These are phyloP conservation scores for Agarophyton chilense DNA, from an alignment of 23 red algal genomes.

Conservation along the genomic window DNA sequence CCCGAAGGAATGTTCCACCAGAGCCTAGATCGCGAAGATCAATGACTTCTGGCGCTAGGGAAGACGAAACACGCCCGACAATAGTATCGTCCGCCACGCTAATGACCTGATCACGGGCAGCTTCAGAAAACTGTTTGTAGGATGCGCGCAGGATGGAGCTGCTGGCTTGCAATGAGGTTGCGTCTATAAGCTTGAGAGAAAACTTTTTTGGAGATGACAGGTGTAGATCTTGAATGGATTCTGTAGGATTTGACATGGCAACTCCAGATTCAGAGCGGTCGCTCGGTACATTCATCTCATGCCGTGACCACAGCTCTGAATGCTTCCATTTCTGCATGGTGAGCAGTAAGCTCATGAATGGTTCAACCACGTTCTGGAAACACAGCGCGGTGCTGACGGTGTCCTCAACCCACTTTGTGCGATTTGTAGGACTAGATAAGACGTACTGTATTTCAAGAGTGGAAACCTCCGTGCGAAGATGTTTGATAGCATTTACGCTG, in stretches of 20 bases:
- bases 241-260: conserved; percentile 29
- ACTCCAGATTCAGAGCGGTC: conserved; percentile 7
- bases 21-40: conserved; percentile 34
- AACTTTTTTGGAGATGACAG: conserved; percentile 19
- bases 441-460: conserved; percentile 66
- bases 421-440: conserved; percentile 61
- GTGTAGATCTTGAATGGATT: conserved; percentile 45
- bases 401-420: conserved; percentile 69
- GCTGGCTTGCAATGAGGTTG: conserved; percentile 19
- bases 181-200: conserved; percentile 55
- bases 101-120: conserved; percentile 28
- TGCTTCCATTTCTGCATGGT: conserved; percentile 61
- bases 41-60: conserved; percentile 52
- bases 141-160: background rate
- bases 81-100: conserved; percentile 43
- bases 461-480: conserved; percentile 39
- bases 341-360: conserved; percentile 62
- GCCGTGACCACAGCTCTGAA: conserved; percentile 72
- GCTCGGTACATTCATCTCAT: conserved; percentile 9
- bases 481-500: conserved; percentile 47
- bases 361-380: conserved; percentile 52
- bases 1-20: conserved; percentile 25
- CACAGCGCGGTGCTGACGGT: conserved; percentile 3
- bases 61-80: conserved; percentile 57
- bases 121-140: conserved; percentile 29